Evolutionary conservation across 768 basidiomycete genomes (phyloP).

Genomic region (Tricholoma bakamatsutake): DNA sequence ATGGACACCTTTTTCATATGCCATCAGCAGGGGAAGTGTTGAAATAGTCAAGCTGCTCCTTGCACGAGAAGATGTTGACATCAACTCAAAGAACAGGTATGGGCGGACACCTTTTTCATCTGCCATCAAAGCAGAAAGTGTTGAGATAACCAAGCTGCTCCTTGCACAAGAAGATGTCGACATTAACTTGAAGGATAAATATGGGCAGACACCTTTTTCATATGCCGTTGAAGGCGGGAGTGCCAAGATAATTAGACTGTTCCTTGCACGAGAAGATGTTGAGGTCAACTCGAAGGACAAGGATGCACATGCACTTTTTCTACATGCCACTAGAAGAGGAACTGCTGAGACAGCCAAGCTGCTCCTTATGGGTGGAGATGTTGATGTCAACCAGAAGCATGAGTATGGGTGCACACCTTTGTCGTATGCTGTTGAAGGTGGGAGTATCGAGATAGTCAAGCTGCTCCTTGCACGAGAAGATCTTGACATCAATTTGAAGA

Average conservation of each 20-base stretch:
- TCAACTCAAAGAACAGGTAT: not conserved
- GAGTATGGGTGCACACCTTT: not conserved
- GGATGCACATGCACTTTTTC: not conserved
- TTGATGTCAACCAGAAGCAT: not conserved
- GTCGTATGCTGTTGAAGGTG: not conserved
- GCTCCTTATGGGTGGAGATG: not conserved
- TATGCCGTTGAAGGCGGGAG: not conserved
- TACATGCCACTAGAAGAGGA: not conserved
- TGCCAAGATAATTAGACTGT: not conserved
- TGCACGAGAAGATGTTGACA: not conserved
- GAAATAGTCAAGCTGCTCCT: not conserved
- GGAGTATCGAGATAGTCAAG: not conserved
- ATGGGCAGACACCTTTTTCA: not conserved
- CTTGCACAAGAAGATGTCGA: not conserved
- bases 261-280: not conserved
- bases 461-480: not conserved
- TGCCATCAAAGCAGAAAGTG: not conserved
- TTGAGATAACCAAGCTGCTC: not conserved
- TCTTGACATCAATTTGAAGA: not conserved
- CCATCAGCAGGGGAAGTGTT: not conserved
- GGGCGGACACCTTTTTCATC: not conserved
- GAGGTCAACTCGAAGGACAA: not conserved
- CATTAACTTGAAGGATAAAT: not conserved
- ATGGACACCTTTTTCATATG: not conserved
- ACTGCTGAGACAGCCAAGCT: not conserved